Evolutionary conservation across 192 early-diverging fungal species (phyloP).

Genomic region (Backusella morwellensis): DNA sequence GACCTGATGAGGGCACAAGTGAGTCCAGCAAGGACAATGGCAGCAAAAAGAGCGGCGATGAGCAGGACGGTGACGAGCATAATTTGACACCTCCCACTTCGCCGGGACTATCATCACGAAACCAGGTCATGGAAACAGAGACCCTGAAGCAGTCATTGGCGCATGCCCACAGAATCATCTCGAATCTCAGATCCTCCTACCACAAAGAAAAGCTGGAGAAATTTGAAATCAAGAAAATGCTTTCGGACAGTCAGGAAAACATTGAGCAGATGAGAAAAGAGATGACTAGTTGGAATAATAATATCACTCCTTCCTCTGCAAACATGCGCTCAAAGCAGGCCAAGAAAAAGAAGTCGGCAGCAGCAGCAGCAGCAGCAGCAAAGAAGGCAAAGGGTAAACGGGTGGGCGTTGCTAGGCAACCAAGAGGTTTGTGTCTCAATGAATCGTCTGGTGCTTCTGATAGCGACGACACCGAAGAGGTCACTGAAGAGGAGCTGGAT

Average conservation of each 20-base stretch:
- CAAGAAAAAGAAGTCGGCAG: background rate
- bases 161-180: conserved; percentile 50
- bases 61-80: background rate
- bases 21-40: background rate
- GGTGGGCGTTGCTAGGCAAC: conserved; percentile 7
- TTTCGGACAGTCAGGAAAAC: conserved; percentile 53
- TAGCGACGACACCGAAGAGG: background rate
- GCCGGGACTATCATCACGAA: background rate
- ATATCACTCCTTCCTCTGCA: background rate
- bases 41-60: background rate
- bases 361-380: no score
- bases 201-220: conserved; percentile 56
- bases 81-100: background rate
- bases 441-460: background rate
- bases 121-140: conserved; percentile 23
- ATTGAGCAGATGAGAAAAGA: conserved; percentile 53
- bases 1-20: background rate
- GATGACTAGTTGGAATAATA: conserved; percentile 11
- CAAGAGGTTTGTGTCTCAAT: conserved; percentile 7
- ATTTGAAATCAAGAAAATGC: conserved; percentile 49
- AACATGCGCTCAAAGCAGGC: background rate
- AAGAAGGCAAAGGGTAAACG: conserved; percentile 1
- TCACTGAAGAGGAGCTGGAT: background rate
- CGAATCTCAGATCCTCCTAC: conserved; percentile 44
- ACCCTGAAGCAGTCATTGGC: conserved; percentile 35